These are phyloP conservation scores for Paxillus involutus DNA, from an alignment of 768 basidiomycete species.

Conservation along the genomic window DNA sequence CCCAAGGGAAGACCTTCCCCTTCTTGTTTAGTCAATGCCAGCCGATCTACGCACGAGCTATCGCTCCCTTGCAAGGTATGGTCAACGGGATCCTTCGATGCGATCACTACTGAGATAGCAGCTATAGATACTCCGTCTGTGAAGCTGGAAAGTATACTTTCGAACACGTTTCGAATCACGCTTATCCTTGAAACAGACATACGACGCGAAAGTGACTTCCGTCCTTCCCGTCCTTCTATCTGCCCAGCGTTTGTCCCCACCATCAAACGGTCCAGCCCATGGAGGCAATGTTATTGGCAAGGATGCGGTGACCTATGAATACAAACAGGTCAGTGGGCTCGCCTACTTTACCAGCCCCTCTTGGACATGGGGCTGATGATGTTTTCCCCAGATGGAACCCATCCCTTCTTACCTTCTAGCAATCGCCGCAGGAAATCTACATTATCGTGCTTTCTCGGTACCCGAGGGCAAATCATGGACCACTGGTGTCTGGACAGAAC, in stretches of 20 bases:
- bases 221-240: constrained; percentile 87
- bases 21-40: constrained; percentile 94
- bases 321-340: constrained; percentile 62
- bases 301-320: constrained; percentile 72
- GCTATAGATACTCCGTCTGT: constrained; percentile 76
- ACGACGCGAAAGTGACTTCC: constrained; percentile 74
- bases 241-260: constrained; percentile 77
- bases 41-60: constrained; percentile 81
- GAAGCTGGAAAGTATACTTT: constrained; percentile 63
- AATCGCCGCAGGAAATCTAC: constrained; percentile 82
- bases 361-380: not conserved
- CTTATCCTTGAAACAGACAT: constrained; percentile 51
- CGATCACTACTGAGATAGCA: not conserved
- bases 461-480: constrained; percentile 71
- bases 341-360: not conserved
- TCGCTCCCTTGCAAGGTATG: constrained; percentile 77
- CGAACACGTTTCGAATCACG: not conserved
- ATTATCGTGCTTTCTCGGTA: constrained; percentile 63
- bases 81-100: not conserved
- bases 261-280: constrained; percentile 66
- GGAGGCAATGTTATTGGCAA: constrained; percentile 73
- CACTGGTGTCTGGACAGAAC: constrained; percentile 90
- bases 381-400: constrained; percentile 59
- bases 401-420: constrained; percentile 94
- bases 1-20: constrained; percentile 80